Base-by-base conservation (phyloP, 495 filamentous ascomycete genomes). In the Tuber borchii region DNA sequence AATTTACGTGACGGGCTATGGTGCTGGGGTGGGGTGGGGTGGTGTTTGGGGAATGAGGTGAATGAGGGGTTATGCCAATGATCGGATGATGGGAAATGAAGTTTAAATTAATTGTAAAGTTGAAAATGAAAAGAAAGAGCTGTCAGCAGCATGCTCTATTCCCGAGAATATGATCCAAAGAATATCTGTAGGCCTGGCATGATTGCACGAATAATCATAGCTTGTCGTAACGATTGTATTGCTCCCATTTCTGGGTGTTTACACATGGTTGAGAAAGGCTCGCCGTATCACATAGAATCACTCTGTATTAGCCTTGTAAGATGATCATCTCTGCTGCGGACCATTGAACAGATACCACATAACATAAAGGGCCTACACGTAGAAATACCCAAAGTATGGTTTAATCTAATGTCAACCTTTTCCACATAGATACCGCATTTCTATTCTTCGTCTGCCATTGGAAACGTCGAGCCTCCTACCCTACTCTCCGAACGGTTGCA, bases 41-140 rank as follows among this genome's bases (percentile, higher is more conserved):
- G 56, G 56, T 61, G 12, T 16, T 61, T 61, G 56, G 14, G 56
- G 56, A n/a, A 31, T 61, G 56, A 31, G 39, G 39, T 6, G 39
- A 6, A 40, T 4, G 56, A 10, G 56, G 26, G 14, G 26, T 34
- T 65, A 34, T 65, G 56, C 56, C 56, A 65, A 65, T 65, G 56
- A 65, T 65, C 56, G 26, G 17, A 17, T 34, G 56, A 65, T 65
- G 56, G 56, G 26, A 34, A 65, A 65, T 65, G 56, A 65, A 17
- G 26, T 65, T 65, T 34, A 65, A 65, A 65, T 65, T 65, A 65
- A 65, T 65, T 65, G 16, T 65, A 31, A 34, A 65, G 10, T 61
- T 61, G n/a, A 14, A 61, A 61, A 65, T 65, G 12, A 65, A 65
- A 65, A 34, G 56, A 61, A 61, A 16, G 56, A 65, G 56, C 56